Percentiles rank a stretch among this genome's conserved stretches.
phyloP scores from a whole-genome alignment of 2,329 filamentous ascomycete species.

The Boeremia exigua region DNA sequence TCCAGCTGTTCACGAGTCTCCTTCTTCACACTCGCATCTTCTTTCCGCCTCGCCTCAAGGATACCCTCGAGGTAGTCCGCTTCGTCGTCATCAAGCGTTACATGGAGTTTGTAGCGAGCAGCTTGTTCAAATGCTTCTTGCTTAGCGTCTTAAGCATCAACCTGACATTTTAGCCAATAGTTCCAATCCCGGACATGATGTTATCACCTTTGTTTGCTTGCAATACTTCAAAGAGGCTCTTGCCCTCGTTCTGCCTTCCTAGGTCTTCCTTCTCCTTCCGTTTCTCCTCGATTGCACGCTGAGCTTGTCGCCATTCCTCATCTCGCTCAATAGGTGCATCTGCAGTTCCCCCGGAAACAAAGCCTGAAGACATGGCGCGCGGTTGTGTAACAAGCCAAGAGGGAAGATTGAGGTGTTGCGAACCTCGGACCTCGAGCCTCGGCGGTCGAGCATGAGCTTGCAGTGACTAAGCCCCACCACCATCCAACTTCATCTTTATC shows the following conservation, averaged over 20 bases:
- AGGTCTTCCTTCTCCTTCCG: slow-evolving; percentile 61
- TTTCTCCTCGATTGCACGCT: slow-evolving; percentile 68
- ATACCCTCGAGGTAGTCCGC: slow-evolving; percentile 73
- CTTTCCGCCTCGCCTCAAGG: slow-evolving; percentile 61
- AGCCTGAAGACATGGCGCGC: slow-evolving; percentile 54
- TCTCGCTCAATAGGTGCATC: slow-evolving; percentile 53
- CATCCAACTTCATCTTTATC: background rate
- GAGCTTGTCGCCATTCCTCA: slow-evolving; percentile 69
- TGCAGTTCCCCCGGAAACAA: slow-evolving; percentile 58
- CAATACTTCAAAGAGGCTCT: slow-evolving; percentile 74
- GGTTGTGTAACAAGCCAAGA: background rate
- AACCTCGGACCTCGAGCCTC: background rate
- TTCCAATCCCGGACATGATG: background rate
- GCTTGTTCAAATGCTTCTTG: slow-evolving; percentile 88
- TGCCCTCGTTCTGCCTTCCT: slow-evolving; percentile 59
- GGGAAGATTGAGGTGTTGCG: background rate
- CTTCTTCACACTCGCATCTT: slow-evolving; percentile 63
- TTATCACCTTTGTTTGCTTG: slow-evolving; percentile 78
- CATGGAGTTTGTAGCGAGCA: slow-evolving; percentile 75
- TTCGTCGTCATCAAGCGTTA: slow-evolving; percentile 80
- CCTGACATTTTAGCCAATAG: slow-evolving; percentile 41
- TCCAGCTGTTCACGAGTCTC: slow-evolving; percentile 67
- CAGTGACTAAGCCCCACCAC: slow-evolving; percentile 10
- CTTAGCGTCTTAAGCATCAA: slow-evolving; percentile 67
- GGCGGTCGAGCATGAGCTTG: slow-evolving; percentile 2